Base-by-base conservation (phyloP, 2,329 filamentous ascomycete species). In the Lasiodiplodia sp. region DNA sequence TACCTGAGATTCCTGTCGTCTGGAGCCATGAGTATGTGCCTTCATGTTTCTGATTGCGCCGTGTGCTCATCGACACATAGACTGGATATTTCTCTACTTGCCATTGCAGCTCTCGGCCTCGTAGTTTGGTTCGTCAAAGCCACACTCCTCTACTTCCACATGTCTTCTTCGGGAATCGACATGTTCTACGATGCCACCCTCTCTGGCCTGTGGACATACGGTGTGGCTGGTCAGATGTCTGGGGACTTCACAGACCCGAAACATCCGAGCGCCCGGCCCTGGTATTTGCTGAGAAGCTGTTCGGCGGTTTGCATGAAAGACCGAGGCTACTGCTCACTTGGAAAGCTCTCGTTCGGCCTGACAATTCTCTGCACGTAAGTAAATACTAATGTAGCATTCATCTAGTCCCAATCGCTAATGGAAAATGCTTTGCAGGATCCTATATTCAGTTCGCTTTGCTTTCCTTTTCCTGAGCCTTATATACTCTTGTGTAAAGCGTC, bases 251-350 rank as follows among this genome's bases (percentile, higher is more conserved):
- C 71, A 0, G 71, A 74, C 60, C 69, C 68, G 11, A 25, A 71
- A 16, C 71, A 73, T 28, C 66, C 71, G 3, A 68, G 69, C 23
- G 1, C 68, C 25, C 68, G 63, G n/a, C 73, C 72, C 16, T 74
- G 73, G 72, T 73, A 75, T 53, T 66, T 73, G 8, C 70, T 72
- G 3, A 68, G 58, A 31, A 68, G 53, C 16, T 74, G 71, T 52
- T 51, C 44, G 10, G 69, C 68, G 23, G 70, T 57, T 21, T 18
- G n/a, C 12, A n/a, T 16, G 7, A 3, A 57, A 34, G 38, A 57
- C 8, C 18, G 31, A 6, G 12, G 55, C 10, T 25, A 57, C 31
- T 57, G 55, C 31, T 11, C 18, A 3, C 21, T 57, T n/a, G 55
- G 55, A 23, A 57, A 38, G 31, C 14, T 57, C 4, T 14, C 14